phyloP scores from a whole-genome alignment of 176 grass and related monocot species.

The Calamus simplicifolius region DNA sequence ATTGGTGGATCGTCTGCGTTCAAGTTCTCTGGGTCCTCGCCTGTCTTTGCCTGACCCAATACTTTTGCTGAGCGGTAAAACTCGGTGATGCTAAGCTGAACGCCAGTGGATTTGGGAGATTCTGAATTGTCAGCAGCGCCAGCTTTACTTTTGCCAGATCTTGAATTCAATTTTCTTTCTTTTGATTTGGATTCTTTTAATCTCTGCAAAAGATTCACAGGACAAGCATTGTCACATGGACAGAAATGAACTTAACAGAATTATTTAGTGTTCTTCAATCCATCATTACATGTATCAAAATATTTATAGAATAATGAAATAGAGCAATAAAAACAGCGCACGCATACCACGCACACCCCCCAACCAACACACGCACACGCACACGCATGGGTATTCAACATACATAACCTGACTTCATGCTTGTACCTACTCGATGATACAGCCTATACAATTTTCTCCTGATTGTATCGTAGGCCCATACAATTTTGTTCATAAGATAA shows the following conservation, averaged over 20 bases:
- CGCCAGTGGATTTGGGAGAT: constrained; percentile 29
- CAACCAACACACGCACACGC: too few species aligned
- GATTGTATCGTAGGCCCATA: too few species aligned
- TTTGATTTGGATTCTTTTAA: constrained; percentile 58
- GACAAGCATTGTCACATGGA: background rate
- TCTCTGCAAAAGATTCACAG: constrained; percentile 40
- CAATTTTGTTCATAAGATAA: too few species aligned
- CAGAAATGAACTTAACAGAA: background rate
- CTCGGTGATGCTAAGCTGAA: constrained; percentile 71
- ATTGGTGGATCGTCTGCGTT: constrained; percentile 7
- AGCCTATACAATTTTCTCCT: too few species aligned
- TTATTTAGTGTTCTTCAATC: too few species aligned
- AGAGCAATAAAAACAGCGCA: too few species aligned
- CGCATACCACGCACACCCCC: too few species aligned
- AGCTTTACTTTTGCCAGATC: background rate
- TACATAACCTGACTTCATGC: too few species aligned
- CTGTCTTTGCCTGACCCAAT: constrained; percentile 5
- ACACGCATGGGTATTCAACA: too few species aligned
- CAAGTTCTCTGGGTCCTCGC: constrained; percentile 12
- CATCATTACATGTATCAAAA: too few species aligned
- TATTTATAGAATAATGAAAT: too few species aligned
- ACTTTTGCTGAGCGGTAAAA: constrained; percentile 68
- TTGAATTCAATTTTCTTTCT: constrained; percentile 25
- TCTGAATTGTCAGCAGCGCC: background rate
- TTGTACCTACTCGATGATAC: too few species aligned